These are phyloP conservation scores for Hanseniaspora lindneri DNA, from an alignment of 805 yeast species.

Conservation along the genomic window DNA sequence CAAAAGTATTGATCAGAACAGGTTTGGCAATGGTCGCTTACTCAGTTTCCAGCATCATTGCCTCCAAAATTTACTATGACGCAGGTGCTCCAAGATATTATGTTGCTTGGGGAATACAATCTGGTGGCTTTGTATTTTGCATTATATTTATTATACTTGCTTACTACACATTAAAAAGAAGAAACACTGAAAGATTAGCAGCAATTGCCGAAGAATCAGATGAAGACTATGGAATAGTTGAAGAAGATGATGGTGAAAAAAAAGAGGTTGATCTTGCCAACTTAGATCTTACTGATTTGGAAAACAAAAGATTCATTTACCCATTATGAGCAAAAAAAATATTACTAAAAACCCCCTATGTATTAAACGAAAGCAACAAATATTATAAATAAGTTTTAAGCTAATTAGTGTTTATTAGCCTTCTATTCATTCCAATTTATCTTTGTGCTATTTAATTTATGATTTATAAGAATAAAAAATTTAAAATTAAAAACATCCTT, in stretches of 20 bases:
- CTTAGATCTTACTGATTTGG: no score
- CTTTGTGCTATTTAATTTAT: no score
- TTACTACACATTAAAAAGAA: constrained; percentile 30
- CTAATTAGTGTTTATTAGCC: no score
- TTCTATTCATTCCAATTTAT: no score
- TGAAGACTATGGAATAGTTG: constrained; percentile 15
- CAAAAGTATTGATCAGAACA: constrained; percentile 35
- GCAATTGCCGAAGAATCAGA: not conserved
- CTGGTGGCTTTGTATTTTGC: constrained; percentile 33
- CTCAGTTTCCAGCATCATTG: constrained; percentile 34
- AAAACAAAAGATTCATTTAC: no score
- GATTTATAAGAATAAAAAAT: no score
- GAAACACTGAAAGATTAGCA: constrained; percentile 31
- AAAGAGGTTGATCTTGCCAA: not conserved
- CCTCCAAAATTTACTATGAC: constrained; percentile 42
- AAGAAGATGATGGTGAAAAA: constrained; percentile 19
- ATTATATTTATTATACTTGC: constrained; percentile 27
- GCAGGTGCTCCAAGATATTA: no score
- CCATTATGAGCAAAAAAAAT: no score
- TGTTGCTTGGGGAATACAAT: constrained; percentile 39
- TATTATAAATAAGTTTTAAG: no score
- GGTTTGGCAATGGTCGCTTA: constrained; percentile 32
- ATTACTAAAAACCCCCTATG: no score
- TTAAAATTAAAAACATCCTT: no score
- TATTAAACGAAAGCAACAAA: not conserved